Conservation (phyloP, 2,329 filamentous ascomycete species). For the Ceratocystis papillata region DNA sequence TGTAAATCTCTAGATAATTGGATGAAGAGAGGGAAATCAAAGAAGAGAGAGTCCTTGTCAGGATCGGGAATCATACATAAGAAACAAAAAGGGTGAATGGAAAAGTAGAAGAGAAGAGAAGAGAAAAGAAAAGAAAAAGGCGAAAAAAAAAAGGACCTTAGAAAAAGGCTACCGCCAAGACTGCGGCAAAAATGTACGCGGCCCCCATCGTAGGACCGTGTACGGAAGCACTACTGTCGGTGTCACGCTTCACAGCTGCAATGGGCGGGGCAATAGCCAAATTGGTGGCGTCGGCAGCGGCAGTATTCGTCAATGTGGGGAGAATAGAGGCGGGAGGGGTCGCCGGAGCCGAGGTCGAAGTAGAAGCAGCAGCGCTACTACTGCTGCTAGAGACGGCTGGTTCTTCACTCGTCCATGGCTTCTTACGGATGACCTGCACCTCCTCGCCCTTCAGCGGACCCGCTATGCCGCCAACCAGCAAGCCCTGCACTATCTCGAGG, state of each 20-base stretch:
- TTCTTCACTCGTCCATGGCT: conserved; percentile 11
- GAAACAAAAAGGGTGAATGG: not conserved
- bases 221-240: not conserved
- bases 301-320: not conserved
- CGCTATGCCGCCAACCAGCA: conserved; percentile 38
- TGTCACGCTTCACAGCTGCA: conserved; percentile 1
- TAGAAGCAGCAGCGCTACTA: not conserved
- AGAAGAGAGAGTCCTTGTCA: too few species aligned
- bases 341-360: not conserved
- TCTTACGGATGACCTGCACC: conserved; percentile 37
- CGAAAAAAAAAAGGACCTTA: not conserved
- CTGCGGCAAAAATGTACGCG: not conserved
- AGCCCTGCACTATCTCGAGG: conserved; percentile 51
- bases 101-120: not conserved
- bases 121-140: not conserved
- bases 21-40: not conserved
- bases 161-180: not conserved
- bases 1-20: not conserved
- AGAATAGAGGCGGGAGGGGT: not conserved
- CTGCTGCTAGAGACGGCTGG: not conserved
- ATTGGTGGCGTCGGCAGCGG: not conserved
- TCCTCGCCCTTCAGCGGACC: conserved; percentile 40
- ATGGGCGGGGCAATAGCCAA: not conserved
- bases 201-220: not conserved
- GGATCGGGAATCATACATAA: conserved; percentile 4